Conservation (phyloP, 257 asterid species). For the Solanum bukasovii region DNA sequence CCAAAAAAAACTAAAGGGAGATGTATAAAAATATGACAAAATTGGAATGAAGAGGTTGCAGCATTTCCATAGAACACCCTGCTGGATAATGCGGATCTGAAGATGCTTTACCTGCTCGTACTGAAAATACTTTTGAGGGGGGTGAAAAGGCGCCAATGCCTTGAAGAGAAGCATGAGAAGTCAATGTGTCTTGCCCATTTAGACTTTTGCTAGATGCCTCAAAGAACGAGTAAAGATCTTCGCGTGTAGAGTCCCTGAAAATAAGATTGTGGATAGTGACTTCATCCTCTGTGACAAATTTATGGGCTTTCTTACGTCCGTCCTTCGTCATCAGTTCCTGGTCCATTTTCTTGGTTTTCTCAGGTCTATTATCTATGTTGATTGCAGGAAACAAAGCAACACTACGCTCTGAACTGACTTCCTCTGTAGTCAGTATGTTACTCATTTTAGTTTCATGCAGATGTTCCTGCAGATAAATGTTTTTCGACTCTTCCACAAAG, state of each 20-base stretch:
- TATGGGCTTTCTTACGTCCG: constrained; percentile 10
- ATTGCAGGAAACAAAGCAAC: constrained; percentile 19
- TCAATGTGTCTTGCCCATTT: constrained; percentile 30
- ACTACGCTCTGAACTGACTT: constrained; percentile 15
- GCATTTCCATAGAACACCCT: constrained; percentile 25
- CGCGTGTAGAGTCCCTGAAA: constrained; percentile 34
- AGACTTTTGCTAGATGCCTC: constrained; percentile 43
- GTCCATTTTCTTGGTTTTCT: constrained; percentile 18
- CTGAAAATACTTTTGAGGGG: constrained; percentile 17
- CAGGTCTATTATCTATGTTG: constrained; percentile 16
- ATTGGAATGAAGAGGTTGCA: neutral
- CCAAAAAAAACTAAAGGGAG: neutral
- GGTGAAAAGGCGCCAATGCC: constrained; percentile 19
- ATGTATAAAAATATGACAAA: neutral
- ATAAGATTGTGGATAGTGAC: constrained; percentile 16
- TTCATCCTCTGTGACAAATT: constrained; percentile 20
- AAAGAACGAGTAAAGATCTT: constrained; percentile 58
- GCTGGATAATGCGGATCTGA: constrained; percentile 18
- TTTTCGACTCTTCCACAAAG: constrained; percentile 15
- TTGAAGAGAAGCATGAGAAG: constrained; percentile 32
- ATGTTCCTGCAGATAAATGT: constrained; percentile 22
- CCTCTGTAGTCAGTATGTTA: constrained; percentile 19
- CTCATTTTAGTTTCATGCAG: constrained; percentile 22
- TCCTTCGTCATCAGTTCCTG: constrained; percentile 19
- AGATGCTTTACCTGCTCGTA: constrained; percentile 26